Percentiles rank a stretch among this genome's conserved stretches.
Evolutionary conservation across 805 yeast genomes (phyloP).

Genomic region (Cyberlindnera lachancei): DNA sequence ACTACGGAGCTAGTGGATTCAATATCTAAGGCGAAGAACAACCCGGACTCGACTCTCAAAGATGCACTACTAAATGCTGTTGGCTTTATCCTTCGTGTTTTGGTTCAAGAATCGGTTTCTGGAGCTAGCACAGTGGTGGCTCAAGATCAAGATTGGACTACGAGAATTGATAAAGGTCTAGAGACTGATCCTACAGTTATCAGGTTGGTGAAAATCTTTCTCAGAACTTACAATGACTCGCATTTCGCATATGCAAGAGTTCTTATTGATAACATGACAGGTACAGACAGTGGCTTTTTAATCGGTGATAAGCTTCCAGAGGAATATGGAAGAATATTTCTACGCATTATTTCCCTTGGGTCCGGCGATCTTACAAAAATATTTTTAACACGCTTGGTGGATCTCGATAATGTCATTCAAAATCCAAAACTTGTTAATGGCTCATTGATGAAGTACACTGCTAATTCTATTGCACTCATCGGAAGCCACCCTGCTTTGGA

Average conservation of each 20-base stretch:
- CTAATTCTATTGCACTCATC: conserved; percentile 41
- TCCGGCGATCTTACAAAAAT: conserved; percentile 9
- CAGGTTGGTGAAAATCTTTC: conserved; percentile 15
- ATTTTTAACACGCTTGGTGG: conserved; percentile 12
- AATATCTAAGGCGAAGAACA: conserved; percentile 17
- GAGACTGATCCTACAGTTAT: conserved; percentile 51
- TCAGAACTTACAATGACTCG: conserved; percentile 16
- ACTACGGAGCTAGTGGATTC: conserved; percentile 25
- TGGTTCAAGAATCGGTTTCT: conserved; percentile 59
- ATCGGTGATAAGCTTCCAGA: conserved; percentile 18
- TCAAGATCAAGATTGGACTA: conserved; percentile 68
- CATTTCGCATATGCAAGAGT: neutral
- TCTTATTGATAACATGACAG: conserved; percentile 28
- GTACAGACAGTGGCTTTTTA: conserved; percentile 13
- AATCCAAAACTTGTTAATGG: conserved; percentile 15
- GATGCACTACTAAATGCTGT: conserved; percentile 35
- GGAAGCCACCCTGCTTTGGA: conserved; percentile 32
- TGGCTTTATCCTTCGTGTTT: conserved; percentile 45
- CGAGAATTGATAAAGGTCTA: conserved; percentile 60
- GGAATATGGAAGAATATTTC: conserved; percentile 30
- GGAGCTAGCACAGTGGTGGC: conserved; percentile 48
- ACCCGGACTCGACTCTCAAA: conserved; percentile 23
- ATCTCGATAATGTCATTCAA: conserved; percentile 21
- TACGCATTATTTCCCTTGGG: conserved; percentile 17
- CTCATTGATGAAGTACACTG: conserved; percentile 27